A percentile compares a stretch with the other conserved stretches of the same genome.
phyloP scores from a whole-genome alignment of 2,329 filamentous ascomycete genomes.

The Pseudonectria buxi region DNA sequence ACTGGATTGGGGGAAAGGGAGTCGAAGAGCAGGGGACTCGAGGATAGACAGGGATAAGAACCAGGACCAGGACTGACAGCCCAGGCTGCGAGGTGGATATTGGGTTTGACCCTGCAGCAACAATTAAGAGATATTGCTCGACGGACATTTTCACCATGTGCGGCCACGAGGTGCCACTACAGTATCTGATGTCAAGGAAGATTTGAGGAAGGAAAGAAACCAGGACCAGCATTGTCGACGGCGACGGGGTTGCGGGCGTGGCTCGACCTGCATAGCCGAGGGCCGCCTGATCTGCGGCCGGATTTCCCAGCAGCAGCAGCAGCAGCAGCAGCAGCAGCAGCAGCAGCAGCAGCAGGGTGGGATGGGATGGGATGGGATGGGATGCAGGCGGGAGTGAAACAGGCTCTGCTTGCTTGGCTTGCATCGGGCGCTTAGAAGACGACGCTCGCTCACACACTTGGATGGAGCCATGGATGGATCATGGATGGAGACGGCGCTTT shows the following conservation, averaged over 20 bases:
- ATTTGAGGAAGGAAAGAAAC: slow-evolving; percentile 11
- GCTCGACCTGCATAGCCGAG: slow-evolving; percentile 34
- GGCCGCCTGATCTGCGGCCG: slow-evolving; percentile 31
- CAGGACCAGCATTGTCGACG: too few relatives aligned
- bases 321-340: slow-evolving; percentile 5
- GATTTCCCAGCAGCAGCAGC: slow-evolving; percentile 27
- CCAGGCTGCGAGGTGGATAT: slow-evolving; percentile 4
- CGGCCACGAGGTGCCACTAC: slow-evolving; percentile 5
- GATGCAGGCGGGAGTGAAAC: slow-evolving; percentile 22
- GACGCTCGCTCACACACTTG: background rate
- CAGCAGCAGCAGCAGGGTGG: background rate
- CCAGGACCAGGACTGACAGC: background rate
- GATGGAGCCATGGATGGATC: too few relatives aligned
- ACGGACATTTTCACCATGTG: slow-evolving; percentile 3
- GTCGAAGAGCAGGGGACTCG: slow-evolving; percentile 1
- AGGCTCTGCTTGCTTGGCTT: slow-evolving; percentile 18
- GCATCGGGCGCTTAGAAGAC: slow-evolving; percentile 24
- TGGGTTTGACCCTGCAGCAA: slow-evolving; percentile 5
- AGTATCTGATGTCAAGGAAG: slow-evolving; percentile 9
- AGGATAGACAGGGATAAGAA: background rate
- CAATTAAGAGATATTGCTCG: slow-evolving; percentile 11
- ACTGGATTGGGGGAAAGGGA: slow-evolving; percentile 9
- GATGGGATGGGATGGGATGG: slow-evolving; percentile 8
- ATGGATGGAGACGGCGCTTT: too few relatives aligned
- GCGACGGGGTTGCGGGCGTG: slow-evolving; percentile 3